Conservation (phyloP, 192 early-diverging fungal genomes). For the Helicostylum pulchrum region DNA sequence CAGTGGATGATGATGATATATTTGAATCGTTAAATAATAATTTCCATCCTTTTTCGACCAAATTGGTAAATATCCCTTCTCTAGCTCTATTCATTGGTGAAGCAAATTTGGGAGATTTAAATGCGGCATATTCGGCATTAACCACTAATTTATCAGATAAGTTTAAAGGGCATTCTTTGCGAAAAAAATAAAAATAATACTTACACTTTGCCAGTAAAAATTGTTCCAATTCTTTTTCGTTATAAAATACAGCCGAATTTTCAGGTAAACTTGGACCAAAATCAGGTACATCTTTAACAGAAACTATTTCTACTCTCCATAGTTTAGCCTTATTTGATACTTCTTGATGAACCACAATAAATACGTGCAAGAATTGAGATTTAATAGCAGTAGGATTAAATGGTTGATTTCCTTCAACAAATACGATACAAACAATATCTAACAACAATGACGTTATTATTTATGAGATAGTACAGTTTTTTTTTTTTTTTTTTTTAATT, state of each 20-base stretch:
- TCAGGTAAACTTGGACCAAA: constrained; percentile 53
- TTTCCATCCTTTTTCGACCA: constrained; percentile 40
- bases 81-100: constrained; percentile 46
- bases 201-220: constrained; percentile 42
- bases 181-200: neutral
- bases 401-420: constrained; percentile 50
- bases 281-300: constrained; percentile 45
- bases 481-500: constrained; percentile 1
- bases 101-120: constrained; percentile 50
- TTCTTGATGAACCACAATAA: constrained; percentile 49
- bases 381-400: constrained; percentile 53
- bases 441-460: neutral
- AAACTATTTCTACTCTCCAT: constrained; percentile 37
- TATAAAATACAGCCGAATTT: constrained; percentile 37
- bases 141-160: constrained; percentile 41
- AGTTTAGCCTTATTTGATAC: neutral
- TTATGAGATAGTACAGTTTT: neutral
- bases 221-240: constrained; percentile 31
- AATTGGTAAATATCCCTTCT: constrained; percentile 45
- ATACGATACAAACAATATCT: constrained; percentile 62
- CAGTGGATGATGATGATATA: neutral
- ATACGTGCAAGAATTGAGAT: constrained; percentile 58
- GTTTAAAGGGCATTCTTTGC: neutral
- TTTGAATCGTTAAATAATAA: constrained; percentile 12
- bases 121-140: constrained; percentile 56